These are phyloP conservation scores for Serpula lacrymans DNA, from an alignment of 768 basidiomycete genomes.

Conservation along the genomic window DNA sequence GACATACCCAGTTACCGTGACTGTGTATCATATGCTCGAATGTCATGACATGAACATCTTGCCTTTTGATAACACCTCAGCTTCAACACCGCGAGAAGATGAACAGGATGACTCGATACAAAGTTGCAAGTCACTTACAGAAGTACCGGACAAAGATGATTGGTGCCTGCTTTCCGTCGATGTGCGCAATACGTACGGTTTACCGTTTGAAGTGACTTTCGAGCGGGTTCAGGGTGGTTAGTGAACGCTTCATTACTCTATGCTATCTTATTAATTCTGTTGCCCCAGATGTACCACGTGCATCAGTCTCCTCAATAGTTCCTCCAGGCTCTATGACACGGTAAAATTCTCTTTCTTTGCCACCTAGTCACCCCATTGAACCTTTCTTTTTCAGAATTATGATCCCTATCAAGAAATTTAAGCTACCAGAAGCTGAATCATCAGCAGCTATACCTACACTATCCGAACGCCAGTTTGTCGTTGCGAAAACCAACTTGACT, in stretches of 20 bases:
- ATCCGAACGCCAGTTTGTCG: constrained; percentile 88
- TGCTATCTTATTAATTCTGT: constrained; percentile 29
- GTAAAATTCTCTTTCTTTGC: constrained; percentile 36
- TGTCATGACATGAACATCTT: constrained; percentile 80
- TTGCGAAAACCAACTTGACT: constrained; percentile 67
- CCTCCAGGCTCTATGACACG: constrained; percentile 85
- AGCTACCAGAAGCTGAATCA: constrained; percentile 54
- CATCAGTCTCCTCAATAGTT: constrained; percentile 55
- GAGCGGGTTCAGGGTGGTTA: constrained; percentile 62
- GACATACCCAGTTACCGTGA: constrained; percentile 84
- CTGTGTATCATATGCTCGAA: constrained; percentile 94
- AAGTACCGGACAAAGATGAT: constrained; percentile 48
- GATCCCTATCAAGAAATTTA: constrained; percentile 69
- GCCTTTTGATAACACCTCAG: constrained; percentile 43
- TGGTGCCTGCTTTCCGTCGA: constrained; percentile 90
- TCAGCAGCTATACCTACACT: constrained; percentile 76
- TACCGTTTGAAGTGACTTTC: constrained; percentile 88
- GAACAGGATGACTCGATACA: constrained; percentile 15
- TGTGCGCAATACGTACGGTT: constrained; percentile 87
- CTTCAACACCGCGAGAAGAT: constrained; percentile 10
- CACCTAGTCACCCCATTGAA: constrained; percentile 8
- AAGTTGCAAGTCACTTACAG: constrained; percentile 28
- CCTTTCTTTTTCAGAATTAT: constrained; percentile 43
- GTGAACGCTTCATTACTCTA: constrained; percentile 4
- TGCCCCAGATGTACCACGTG: constrained; percentile 29